These are phyloP conservation scores for Cyberlindnera suaveolens DNA, from an alignment of 805 yeast species.

Conservation along the genomic window DNA sequence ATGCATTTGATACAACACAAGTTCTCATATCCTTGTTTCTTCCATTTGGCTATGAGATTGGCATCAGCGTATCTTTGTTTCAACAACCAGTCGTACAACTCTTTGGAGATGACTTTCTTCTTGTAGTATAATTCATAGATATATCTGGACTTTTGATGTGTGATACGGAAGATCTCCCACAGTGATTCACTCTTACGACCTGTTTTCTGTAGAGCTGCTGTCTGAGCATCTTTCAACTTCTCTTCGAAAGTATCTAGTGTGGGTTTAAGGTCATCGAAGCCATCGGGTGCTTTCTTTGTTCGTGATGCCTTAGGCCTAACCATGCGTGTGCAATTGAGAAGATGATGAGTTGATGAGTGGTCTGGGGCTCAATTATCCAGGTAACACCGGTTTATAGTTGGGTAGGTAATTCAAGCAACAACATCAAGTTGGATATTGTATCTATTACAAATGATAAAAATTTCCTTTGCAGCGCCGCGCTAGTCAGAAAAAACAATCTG, in stretches of 20 bases:
- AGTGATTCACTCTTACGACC: conserved; percentile 47
- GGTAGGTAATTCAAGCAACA: too few relatives aligned
- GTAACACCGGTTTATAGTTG: too few relatives aligned
- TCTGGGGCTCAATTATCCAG: too few relatives aligned
- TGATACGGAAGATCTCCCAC: conserved; percentile 67
- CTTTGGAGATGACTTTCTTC: conserved; percentile 57
- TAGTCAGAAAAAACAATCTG: not conserved
- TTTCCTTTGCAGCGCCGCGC: too few relatives aligned
- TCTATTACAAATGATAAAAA: too few relatives aligned
- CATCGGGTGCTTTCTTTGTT: conserved; percentile 59
- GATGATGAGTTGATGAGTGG: too few relatives aligned
- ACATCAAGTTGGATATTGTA: too few relatives aligned
- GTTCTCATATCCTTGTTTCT: conserved; percentile 78
- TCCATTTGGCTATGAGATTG: conserved; percentile 77
- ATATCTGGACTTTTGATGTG: conserved; percentile 72
- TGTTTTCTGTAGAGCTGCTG: conserved; percentile 31
- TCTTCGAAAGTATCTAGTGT: conserved; percentile 54
- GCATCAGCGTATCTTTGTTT: conserved; percentile 62
- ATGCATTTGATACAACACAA: conserved; percentile 82
- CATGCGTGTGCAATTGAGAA: conserved; percentile 27
- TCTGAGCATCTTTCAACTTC: conserved; percentile 49
- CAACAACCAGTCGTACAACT: conserved; percentile 68
- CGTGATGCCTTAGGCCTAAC: conserved; percentile 38
- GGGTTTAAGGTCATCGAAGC: conserved; percentile 62
- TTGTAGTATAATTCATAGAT: conserved; percentile 69